phyloP scores from a whole-genome alignment of 179 eudicot genomes.

The Sideroxylon spinosum region DNA sequence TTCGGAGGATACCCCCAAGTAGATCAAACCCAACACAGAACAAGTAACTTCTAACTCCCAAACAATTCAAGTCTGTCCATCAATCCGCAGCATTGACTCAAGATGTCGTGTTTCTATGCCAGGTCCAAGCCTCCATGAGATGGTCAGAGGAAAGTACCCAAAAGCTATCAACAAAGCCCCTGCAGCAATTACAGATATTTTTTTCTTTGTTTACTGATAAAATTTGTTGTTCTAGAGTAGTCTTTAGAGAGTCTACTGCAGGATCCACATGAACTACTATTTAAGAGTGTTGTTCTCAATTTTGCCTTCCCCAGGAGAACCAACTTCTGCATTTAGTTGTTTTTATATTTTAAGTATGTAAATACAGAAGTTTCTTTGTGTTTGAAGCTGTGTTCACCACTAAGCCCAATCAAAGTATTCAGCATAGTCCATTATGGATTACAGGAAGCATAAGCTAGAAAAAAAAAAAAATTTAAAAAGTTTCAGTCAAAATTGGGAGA shows the following conservation, averaged over 20 bases:
- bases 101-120: neutral
- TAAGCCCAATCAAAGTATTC: slow-evolving; percentile 12
- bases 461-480: neutral
- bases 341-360: slow-evolving; percentile 16
- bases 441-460: neutral
- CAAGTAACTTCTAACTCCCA: slow-evolving; percentile 29
- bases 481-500: neutral
- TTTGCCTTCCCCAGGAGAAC: slow-evolving; percentile 9
- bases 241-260: neutral
- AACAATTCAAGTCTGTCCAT: neutral
- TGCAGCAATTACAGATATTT: slow-evolving; percentile 3
- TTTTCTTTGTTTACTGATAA: neutral
- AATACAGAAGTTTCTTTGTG: slow-evolving; percentile 23
- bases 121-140: neutral
- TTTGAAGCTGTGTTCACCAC: neutral
- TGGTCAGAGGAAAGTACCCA: neutral
- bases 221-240: neutral
- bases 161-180: neutral
- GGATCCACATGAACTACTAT: slow-evolving; percentile 4
- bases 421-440: neutral
- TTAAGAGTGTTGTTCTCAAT: neutral
- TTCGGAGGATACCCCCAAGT: slow-evolving; percentile 37
- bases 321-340: slow-evolving; percentile 13
- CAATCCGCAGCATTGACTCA: slow-evolving; percentile 10
- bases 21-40: slow-evolving; percentile 48